A percentile compares a stretch with the other conserved stretches of the same genome.
Conservation (phyloP, 305 asterid species). For the Petunia hybrid region DNA sequence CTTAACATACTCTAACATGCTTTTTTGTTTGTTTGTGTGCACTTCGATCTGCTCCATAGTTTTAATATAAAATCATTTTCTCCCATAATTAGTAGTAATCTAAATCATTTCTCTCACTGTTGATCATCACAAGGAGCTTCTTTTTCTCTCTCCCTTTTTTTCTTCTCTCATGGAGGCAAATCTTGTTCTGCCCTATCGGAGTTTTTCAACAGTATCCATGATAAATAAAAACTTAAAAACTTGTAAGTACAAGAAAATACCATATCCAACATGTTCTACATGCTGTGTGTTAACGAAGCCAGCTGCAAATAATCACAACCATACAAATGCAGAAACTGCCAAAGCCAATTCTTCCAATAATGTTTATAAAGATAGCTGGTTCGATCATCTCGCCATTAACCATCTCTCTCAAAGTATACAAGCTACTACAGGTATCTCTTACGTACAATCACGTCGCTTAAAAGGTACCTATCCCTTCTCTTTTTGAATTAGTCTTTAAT, state of each 20-base stretch:
- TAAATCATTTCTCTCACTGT: background rate
- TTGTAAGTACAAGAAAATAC: constrained; percentile 41
- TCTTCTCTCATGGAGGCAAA: constrained; percentile 49
- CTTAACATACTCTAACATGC: constrained; percentile 39
- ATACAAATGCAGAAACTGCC: background rate
- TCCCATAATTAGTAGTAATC: background rate
- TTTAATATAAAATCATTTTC: background rate
- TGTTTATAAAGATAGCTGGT: constrained; percentile 70
- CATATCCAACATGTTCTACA: constrained; percentile 26
- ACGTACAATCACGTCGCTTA: background rate
- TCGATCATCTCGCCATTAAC: constrained; percentile 74
- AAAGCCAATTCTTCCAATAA: constrained; percentile 21
- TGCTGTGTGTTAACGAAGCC: constrained; percentile 45
- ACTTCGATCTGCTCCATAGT: background rate
- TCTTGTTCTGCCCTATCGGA: constrained; percentile 35
- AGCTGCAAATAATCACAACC: constrained; percentile 25
- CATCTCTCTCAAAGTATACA: constrained; percentile 74
- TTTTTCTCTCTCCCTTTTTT: background rate
- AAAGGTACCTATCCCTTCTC: background rate
- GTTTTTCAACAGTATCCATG: constrained; percentile 39
- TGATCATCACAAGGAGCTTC: background rate
- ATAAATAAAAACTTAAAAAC: background rate
- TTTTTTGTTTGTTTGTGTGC: constrained; percentile 39
- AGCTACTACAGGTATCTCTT: constrained; percentile 66
- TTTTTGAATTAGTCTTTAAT: background rate